phyloP scores from a whole-genome alignment of 148 eudicot genomes.

The Rhododendron vialii region DNA sequence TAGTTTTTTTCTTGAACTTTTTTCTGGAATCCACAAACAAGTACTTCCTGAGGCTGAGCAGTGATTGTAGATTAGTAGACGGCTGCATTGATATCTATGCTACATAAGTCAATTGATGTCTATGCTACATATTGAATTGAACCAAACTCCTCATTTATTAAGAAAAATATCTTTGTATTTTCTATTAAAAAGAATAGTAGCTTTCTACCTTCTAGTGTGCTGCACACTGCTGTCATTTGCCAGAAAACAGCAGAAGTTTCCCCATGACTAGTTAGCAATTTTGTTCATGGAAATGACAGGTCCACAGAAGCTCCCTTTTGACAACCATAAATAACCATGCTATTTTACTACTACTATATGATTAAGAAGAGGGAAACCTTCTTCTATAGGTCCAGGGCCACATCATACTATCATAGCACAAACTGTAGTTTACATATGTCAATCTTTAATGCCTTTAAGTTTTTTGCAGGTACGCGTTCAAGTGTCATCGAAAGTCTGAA shows the following conservation, averaged over 20 bases:
- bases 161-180: background rate
- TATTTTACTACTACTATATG: background rate
- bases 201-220: background rate
- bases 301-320: background rate
- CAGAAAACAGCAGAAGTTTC: background rate
- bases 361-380: background rate
- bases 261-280: background rate
- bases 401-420: background rate
- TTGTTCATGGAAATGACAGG: background rate
- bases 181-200: background rate
- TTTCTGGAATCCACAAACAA: background rate
- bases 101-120: background rate
- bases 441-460: slow-evolving; percentile 2
- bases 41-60: background rate
- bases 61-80: background rate
- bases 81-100: background rate
- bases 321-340: background rate
- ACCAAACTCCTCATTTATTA: background rate
- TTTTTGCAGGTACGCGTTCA: slow-evolving; percentile 77
- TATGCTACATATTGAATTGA: background rate
- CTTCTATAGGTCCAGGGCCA: background rate
- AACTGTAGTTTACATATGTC: background rate
- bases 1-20: background rate
- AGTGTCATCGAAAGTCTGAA: slow-evolving; percentile 89
- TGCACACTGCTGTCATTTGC: background rate